These are phyloP conservation scores for Kluyveromyces marxianus DNA, from an alignment of 1,139 yeast species.

Conservation along the genomic window DNA sequence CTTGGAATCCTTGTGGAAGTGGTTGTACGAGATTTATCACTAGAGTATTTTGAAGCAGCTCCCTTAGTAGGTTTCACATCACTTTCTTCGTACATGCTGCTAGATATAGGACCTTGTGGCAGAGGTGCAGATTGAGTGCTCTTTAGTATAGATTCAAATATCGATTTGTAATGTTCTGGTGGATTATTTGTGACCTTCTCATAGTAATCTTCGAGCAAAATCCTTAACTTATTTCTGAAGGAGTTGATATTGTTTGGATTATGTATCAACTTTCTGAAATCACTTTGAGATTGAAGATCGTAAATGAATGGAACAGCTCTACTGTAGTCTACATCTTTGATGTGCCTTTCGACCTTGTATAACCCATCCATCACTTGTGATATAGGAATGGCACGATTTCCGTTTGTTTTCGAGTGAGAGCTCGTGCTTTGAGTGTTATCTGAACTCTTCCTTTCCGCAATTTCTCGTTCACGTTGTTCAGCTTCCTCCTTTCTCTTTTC, in stretches of 20 bases:
- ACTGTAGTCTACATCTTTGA: conserved; percentile 3
- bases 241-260: conserved; percentile 1
- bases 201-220: conserved; percentile 5
- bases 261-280: neutral
- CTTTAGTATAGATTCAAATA: neutral
- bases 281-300: neutral
- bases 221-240: conserved; percentile 4
- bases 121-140: neutral
- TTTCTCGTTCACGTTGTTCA: conserved; percentile 4
- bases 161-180: neutral
- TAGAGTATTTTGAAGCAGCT: neutral
- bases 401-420: too few species aligned
- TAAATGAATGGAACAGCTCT: neutral
- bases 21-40: neutral
- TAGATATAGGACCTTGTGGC: neutral
- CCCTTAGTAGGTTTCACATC: conserved; percentile 5
- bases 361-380: conserved; percentile 2
- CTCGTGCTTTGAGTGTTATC: neutral
- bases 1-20: neutral
- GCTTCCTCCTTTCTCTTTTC: conserved; percentile 10
- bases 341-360: conserved; percentile 1
- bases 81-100: conserved; percentile 6
- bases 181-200: conserved; percentile 1
- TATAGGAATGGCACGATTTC: neutral
- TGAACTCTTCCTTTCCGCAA: neutral